Percentiles rank a stretch among this genome's conserved stretches.
Evolutionary conservation across 1,284 basidiomycete genomes (phyloP).

Genomic region (Rhodotorula sp.): DNA sequence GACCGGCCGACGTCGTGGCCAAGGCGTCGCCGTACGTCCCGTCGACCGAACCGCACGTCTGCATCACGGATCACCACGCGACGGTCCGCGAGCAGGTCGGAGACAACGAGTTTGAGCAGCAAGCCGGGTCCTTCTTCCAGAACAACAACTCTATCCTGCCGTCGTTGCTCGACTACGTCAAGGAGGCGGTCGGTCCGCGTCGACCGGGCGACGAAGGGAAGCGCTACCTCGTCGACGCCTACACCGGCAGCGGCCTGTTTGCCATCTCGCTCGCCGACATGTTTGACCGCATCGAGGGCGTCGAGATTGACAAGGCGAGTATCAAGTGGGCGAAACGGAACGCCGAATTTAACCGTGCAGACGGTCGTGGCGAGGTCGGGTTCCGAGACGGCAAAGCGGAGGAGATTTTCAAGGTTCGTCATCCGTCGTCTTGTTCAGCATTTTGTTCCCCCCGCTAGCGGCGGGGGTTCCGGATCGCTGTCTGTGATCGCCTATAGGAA

Average conservation of each 20-base stretch:
- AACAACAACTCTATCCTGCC: constrained; percentile 93
- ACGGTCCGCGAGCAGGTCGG: constrained; percentile 83
- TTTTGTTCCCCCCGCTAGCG: background rate
- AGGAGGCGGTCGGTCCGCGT: constrained; percentile 58
- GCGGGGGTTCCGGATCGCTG: background rate
- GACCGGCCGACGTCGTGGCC: constrained; percentile 9
- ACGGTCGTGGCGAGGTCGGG: constrained; percentile 47
- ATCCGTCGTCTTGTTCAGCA: background rate
- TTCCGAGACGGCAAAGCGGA: constrained; percentile 60
- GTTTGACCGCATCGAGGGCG: constrained; percentile 79
- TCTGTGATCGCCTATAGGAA: background rate
- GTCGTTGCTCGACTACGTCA: constrained; percentile 77
- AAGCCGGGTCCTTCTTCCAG: constrained; percentile 53
- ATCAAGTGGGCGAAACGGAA: constrained; percentile 79
- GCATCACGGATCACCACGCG: constrained; percentile 77
- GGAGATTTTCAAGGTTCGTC: constrained; percentile 57
- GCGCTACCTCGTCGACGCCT: constrained; percentile 85
- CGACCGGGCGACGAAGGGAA: constrained; percentile 48
- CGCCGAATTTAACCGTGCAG: constrained; percentile 66
- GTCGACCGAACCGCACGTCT: constrained; percentile 61
- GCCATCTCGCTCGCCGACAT: constrained; percentile 77
- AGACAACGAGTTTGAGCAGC: constrained; percentile 77
- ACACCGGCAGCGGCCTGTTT: constrained; percentile 89
- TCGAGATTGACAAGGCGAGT: constrained; percentile 69
- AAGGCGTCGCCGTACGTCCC: constrained; percentile 33